Conservation (phyloP, 106 monocot genomes). For the Acorus gramineus region DNA sequence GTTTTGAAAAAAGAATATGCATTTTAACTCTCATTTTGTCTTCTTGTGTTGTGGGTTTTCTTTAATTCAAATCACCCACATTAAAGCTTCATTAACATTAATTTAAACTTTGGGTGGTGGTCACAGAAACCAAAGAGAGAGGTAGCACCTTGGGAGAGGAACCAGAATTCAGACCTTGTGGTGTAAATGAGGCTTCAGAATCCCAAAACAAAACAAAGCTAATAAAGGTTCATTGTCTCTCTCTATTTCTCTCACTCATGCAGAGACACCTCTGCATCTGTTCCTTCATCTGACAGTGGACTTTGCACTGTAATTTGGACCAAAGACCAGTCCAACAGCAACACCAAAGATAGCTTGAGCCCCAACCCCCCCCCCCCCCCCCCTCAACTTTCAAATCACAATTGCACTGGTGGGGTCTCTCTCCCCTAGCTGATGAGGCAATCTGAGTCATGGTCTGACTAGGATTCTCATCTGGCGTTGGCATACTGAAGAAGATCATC, state of each 20-base stretch:
- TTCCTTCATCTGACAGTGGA: slow-evolving; percentile 10
- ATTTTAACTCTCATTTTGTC: slow-evolving; percentile 3
- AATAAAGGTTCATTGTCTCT: too few relatives aligned
- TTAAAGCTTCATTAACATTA: too few relatives aligned
- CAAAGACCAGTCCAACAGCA: slow-evolving; percentile 34
- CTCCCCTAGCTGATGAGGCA: too few relatives aligned
- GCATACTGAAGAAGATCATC: too few relatives aligned
- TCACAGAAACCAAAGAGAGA: background rate
- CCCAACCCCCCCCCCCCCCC: background rate
- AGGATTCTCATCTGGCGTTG: too few relatives aligned
- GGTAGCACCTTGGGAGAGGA: slow-evolving; percentile 8
- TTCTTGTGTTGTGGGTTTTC: slow-evolving; percentile 6
- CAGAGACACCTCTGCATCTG: slow-evolving; percentile 3
- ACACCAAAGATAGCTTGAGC: slow-evolving; percentile 13
- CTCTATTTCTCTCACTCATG: too few relatives aligned
- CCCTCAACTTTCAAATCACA: background rate
- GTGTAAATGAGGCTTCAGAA: slow-evolving; percentile 2
- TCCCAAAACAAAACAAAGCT: slow-evolving; percentile 20
- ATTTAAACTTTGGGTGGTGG: background rate
- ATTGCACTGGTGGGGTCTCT: too few relatives aligned
- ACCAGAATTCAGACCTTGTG: slow-evolving; percentile 9
- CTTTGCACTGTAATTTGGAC: slow-evolving; percentile 27
- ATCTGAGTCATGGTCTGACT: background rate
- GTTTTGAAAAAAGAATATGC: background rate
- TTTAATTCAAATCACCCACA: slow-evolving; percentile 3